Evolutionary conservation across 169 alveolate species (phyloP).

Genomic region (Cytauxzoon felis): DNA sequence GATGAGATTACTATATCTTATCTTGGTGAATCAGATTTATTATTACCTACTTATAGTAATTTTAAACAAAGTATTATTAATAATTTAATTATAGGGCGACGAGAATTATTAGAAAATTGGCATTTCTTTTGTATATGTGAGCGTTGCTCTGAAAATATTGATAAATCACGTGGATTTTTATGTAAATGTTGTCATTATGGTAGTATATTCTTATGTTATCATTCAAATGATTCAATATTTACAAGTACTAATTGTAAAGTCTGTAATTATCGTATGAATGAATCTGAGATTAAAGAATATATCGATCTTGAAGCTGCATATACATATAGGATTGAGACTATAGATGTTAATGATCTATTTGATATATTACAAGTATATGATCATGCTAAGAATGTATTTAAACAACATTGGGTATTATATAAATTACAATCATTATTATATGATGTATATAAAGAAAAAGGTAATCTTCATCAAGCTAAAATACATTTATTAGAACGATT

Average conservation of each 20-base stretch:
- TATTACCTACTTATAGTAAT: conserved; percentile 73
- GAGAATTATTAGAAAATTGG: conserved; percentile 79
- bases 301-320: conserved; percentile 55
- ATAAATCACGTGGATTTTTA: conserved; percentile 72
- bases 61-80: not conserved
- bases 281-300: conserved; percentile 22
- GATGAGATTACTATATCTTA: conserved; percentile 83
- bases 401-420: conserved; percentile 73
- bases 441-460: conserved; percentile 45
- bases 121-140: conserved; percentile 76
- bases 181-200: conserved; percentile 77
- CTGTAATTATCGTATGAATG: conserved; percentile 25
- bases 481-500: conserved; percentile 24
- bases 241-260: conserved; percentile 22
- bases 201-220: conserved; percentile 7
- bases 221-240: not conserved
- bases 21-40: conserved; percentile 77
- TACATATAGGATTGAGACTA: conserved; percentile 23
- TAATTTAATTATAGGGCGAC: conserved; percentile 45
- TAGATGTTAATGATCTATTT: conserved; percentile 22
- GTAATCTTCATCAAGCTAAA: conserved; percentile 20
- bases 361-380: conserved; percentile 55
- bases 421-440: conserved; percentile 55
- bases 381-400: conserved; percentile 69
- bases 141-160: conserved; percentile 70